A percentile compares a stretch with the other conserved stretches of the same genome.
Conservation (phyloP, 2,329 filamentous ascomycete species). For the Fusarium irregulare region DNA sequence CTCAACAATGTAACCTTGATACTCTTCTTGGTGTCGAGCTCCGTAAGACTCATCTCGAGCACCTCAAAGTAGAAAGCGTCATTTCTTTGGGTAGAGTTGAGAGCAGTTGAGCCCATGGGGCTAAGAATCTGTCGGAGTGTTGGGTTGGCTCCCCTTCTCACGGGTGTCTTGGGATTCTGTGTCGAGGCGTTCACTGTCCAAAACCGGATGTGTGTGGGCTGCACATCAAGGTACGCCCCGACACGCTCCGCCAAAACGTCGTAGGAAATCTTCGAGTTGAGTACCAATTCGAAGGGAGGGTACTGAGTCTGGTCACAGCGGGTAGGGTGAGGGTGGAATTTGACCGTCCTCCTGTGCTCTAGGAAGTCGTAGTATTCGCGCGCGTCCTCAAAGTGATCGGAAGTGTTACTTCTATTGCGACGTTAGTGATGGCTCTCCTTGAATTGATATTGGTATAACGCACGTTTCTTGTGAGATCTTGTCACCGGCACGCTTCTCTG, state of each 20-base stretch:
- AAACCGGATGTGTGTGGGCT: constrained; percentile 90
- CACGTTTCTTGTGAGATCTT: constrained; percentile 50
- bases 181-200: constrained; percentile 83
- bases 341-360: constrained; percentile 82
- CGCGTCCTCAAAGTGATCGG: constrained; percentile 75
- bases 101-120: constrained; percentile 74
- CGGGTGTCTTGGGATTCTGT: constrained; percentile 79
- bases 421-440: constrained; percentile 18
- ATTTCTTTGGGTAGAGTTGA: constrained; percentile 74
- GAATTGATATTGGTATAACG: constrained; percentile 20
- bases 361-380: constrained; percentile 94
- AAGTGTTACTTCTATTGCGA: constrained; percentile 39
- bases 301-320: constrained; percentile 68
- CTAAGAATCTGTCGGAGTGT: constrained; percentile 84
- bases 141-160: constrained; percentile 77
- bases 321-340: constrained; percentile 76
- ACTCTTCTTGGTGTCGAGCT: constrained; percentile 91
- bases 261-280: constrained; percentile 91
- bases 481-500: constrained; percentile 43
- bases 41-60: constrained; percentile 91
- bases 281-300: constrained; percentile 76
- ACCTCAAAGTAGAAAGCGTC: constrained; percentile 94
- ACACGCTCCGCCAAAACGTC: constrained; percentile 88
- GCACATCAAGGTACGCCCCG: constrained; percentile 78
- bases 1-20: constrained; percentile 86